Evolutionary conservation across 257 asterid genomes (phyloP), one percentile per base, ranked within the genome.

Genomic region (Nicotiana tabacum): DNA sequence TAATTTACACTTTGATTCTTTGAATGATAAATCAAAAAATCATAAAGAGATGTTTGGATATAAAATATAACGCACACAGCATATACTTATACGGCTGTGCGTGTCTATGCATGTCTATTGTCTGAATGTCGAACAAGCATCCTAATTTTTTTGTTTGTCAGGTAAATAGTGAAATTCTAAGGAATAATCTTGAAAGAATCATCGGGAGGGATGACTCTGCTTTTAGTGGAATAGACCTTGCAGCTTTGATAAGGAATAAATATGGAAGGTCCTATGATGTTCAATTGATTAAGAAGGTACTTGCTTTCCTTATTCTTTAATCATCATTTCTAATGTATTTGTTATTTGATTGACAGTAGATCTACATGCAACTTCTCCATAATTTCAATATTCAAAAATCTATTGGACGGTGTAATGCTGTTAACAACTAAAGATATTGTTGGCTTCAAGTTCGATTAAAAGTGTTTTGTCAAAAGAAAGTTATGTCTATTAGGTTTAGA

Each of bases 261-360:
- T 96, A 89, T 77, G 99, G 99, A 78, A 90, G 94, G 83, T 96
- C 99, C 61, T 96, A 96, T 80, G 99, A 96, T 86, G 98, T 96
- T 86, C 98, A 91, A 84, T 84, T 96, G 65, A 96, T 96, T 87
- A 96, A 91, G 90, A 96, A 96, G 99, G 99, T 94, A 67, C 62
- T 27, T 68, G 15, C 16, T 85, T 82, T 84, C 69, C 77, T 76
- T 53, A 37, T 82, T 83, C 80, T 68, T 39, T 74, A 74, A 48
- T 48, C 9, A 74, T 48, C 29, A 13, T 57, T 51, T 80, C 35
- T 37, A 4, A 64, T 70, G 51, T 76, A 46, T 62, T 33, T 30
- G 15, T 33, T 77, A 30, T 67, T 43, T 56, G 29, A 65, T 72
- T 72, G 39, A 72, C 61, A 4, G 13, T 24, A 78, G 66, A 82